Evolutionary conservation across 2,329 filamentous ascomycete species (phyloP).

Genomic region (Exophiala dermatitidis): DNA sequence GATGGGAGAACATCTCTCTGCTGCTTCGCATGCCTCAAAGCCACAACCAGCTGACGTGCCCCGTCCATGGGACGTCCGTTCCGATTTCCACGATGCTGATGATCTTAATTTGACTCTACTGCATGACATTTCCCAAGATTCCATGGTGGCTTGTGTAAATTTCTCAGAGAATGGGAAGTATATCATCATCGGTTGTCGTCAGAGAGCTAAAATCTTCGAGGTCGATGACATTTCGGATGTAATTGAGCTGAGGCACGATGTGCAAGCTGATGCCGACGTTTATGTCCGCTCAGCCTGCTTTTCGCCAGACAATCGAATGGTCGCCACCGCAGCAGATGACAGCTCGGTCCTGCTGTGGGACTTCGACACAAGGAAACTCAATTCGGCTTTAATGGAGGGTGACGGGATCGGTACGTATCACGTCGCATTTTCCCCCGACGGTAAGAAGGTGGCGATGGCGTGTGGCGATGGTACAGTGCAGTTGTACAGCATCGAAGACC

Average conservation of each 20-base stretch:
- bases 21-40: background rate
- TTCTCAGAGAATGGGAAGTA: conserved; percentile 5
- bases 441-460: background rate
- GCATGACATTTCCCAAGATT: background rate
- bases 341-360: background rate
- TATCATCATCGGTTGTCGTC: background rate
- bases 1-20: background rate
- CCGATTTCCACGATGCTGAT: background rate
- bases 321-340: background rate
- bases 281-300: background rate
- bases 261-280: background rate
- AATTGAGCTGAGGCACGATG: background rate
- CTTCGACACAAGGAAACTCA: background rate
- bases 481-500: background rate
- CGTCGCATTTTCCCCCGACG: background rate
- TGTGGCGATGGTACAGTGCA: background rate
- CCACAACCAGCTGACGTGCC: background rate
- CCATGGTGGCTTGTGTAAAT: background rate
- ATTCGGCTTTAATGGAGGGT: background rate
- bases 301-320: background rate
- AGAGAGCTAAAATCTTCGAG: background rate
- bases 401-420: background rate
- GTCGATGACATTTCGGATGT: background rate
- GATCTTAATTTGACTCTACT: background rate
- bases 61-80: background rate